Base-by-base conservation (phyloP, 2,329 filamentous ascomycete genomes). In the Trichoderma sp. region DNA sequence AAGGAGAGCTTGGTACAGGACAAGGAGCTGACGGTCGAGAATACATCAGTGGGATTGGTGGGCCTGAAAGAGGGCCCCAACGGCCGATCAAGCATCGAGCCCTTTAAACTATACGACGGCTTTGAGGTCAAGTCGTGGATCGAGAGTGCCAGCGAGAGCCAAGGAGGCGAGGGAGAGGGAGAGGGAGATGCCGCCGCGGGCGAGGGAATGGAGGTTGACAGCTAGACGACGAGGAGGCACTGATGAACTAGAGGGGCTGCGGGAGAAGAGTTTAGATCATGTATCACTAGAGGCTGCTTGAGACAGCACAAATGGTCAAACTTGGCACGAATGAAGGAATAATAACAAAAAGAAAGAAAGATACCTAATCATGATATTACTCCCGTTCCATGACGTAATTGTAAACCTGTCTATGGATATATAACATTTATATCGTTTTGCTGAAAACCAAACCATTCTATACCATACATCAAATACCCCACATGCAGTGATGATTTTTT, bases 1-100 rank as follows among this genome's bases (percentile, higher is more conserved):
- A 97, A 97, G 87, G 96, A 99, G 87, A 97, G 93, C 77, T 85
- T 99, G 81, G 92, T 93, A 71, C 95, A 98, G 88, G 96, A 99
- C 84, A 97, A 97, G 86, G 95, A 98, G 87, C 85, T 99, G 81
- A 98, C 95, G 70, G 90, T 98, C 53, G 96, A 98, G 82, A 99
- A 99, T 85, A 97, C 95, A 69, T 97, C 94, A 76, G 89, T 99
- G 68, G 95, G 93, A 47, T 87, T 98, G 73, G 93, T 95, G 26
- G 95, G 95, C 11, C 84, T 88, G 63, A 84, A 81, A 74, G 82
- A 83, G 73, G 74, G 74, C 47, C 55, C 67, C 34, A 64, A 62
- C 15, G 84, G 84, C 68, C 85, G 85, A 80, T 88, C 87, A 81
- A 83, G 79, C 69, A 83, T 92, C 36, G 93, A 98, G 86, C 88